Evolutionary conservation across 106 monocot species (phyloP).

Genomic region (Dendrobium officinale): DNA sequence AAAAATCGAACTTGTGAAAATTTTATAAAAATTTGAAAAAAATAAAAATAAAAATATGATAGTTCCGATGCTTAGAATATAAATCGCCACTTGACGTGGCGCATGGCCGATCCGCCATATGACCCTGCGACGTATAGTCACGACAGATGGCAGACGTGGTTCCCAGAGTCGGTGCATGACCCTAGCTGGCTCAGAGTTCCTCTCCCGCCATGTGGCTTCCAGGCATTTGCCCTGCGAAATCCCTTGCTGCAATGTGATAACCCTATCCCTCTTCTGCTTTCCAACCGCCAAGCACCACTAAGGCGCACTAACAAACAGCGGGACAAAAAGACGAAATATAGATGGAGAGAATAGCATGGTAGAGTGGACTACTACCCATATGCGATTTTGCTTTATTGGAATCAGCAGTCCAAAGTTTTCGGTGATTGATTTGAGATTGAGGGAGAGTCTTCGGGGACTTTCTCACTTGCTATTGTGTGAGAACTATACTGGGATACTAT

Average conservation of each 20-base stretch:
- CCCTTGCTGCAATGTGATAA: not conserved
- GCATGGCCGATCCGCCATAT: not conserved
- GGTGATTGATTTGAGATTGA: too few species aligned
- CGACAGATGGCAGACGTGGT: not conserved
- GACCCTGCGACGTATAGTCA: not conserved
- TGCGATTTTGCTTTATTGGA: not conserved
- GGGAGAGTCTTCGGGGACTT: too few species aligned
- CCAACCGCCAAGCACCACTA: not conserved
- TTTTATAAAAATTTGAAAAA: too few species aligned
- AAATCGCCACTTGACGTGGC: not conserved
- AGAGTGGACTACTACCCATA: not conserved
- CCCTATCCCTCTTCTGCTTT: not conserved
- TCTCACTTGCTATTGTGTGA: too few species aligned
- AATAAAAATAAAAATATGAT: too few species aligned
- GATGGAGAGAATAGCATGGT: not conserved
- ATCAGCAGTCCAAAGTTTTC: not conserved
- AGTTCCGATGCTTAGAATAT: too few species aligned
- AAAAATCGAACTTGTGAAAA: too few species aligned
- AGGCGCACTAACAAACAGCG: not conserved
- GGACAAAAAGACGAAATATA: too few species aligned
- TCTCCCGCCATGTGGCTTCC: not conserved
- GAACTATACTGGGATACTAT: too few species aligned
- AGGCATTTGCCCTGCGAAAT: not conserved
- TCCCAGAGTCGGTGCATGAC: too few species aligned
- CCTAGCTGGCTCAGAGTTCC: not conserved